Evolutionary conservation across 2,329 filamentous ascomycete species (phyloP), one percentile per base, ranked within the genome.

Genomic region (Gnomoniopsis sp.): DNA sequence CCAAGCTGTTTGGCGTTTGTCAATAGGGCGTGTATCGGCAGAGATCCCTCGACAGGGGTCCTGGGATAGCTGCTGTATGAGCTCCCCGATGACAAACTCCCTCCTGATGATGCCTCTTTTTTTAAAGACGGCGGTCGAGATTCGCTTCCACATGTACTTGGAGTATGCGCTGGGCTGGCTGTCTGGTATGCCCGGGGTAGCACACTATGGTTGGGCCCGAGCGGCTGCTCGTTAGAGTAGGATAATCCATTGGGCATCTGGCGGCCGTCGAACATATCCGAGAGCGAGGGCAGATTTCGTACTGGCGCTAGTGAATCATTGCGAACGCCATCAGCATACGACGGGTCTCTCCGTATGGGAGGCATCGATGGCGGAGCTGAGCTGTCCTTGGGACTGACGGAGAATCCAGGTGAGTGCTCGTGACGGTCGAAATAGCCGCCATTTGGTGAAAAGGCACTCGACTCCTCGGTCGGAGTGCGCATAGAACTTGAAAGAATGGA

Each of bases 1-100:
- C 47, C 50, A 44, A 50, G 52, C 64, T 48, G 65, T 63, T 64
- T 61, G 62, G 49, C 55, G 60, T 54, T 61, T 58, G 59, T 77
- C 21, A 85, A 69, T 0, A 85, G 71, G 0, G 81, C 77, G 62
- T 84, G 81, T 23, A 85, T 84, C 1, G 82, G 80, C 12, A 85
- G 64, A 1, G 79, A 73, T 0, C 79, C 77, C 41, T 84, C 82
- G 49, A 78, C 75, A 0, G 78, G 75, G 4, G 77, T 78, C 46
- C 80, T 73, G 2, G 76, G 72, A n/a, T 69, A 68, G 22, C 71
- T 72, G n/a, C 50, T 53, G 21, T 59, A 62, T 1, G 78, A 77
- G 15, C 70, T 75, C 2, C 71, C 66, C 2, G 79, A 78, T 1
- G 72, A 71, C 44, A 72, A 68, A 49, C 76, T 81, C 34, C 75